Evolutionary conservation across 202 grass and related monocot species (phyloP).

Genomic region (Setaria viridis): DNA sequence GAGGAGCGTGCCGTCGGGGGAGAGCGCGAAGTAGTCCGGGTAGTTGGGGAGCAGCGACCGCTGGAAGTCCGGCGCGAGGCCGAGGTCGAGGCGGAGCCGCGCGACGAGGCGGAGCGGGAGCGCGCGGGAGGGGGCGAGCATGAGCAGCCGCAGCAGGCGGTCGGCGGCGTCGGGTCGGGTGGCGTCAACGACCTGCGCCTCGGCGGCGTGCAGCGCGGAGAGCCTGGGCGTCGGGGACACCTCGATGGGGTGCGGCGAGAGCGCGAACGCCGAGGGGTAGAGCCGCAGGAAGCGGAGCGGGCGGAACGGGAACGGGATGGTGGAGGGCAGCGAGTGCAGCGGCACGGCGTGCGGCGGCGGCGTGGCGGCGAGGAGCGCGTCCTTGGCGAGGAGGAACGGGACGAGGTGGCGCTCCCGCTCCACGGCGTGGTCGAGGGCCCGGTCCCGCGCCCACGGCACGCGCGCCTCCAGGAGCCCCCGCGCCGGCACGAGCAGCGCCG

Average conservation of each 20-base stretch:
- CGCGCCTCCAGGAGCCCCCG: conserved; percentile 62
- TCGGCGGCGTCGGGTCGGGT: conserved; percentile 60
- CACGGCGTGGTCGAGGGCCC: conserved; percentile 84
- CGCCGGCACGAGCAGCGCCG: conserved; percentile 43
- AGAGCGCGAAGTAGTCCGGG: conserved; percentile 87
- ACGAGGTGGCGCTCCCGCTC: conserved; percentile 87
- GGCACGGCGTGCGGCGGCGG: conserved; percentile 66
- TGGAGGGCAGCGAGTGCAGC: conserved; percentile 67
- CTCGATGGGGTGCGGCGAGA: conserved; percentile 44
- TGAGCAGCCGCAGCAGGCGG: conserved; percentile 83
- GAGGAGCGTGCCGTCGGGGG: conserved; percentile 53
- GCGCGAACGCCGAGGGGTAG: conserved; percentile 73
- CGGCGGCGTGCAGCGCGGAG: conserved; percentile 54
- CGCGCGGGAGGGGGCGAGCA: conserved; percentile 69
- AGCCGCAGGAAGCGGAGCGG: conserved; percentile 78
- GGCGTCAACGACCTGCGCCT: conserved; percentile 51
- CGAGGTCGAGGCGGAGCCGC: conserved; percentile 79
- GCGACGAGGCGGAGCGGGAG: conserved; percentile 76
- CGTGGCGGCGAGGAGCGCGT: conserved; percentile 65
- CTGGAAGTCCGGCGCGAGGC: conserved; percentile 75
- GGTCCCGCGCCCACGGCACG: conserved; percentile 70
- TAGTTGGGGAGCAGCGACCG: conserved; percentile 73
- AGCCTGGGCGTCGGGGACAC: conserved; percentile 65
- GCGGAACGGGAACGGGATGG: conserved; percentile 81
- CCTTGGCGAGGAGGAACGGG: conserved; percentile 84